Base-by-base conservation (phyloP, 2,329 filamentous ascomycete genomes). In the Nigrospora osmanthi region DNA sequence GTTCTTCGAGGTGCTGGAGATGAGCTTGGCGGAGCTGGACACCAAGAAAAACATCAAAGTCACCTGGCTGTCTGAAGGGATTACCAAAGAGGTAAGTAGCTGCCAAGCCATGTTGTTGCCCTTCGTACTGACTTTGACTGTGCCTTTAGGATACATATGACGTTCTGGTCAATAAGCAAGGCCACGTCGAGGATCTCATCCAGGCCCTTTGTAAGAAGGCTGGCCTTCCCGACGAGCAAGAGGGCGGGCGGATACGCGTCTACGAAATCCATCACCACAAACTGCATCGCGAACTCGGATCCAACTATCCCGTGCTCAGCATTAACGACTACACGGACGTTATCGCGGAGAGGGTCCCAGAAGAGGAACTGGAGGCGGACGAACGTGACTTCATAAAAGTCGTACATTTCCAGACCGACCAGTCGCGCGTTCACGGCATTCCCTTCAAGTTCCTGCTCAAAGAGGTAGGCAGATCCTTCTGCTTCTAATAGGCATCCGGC, bases 391-490 rank as follows among this genome's bases (percentile, higher is more conserved):
- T 83, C 45, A 85, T 96, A 45, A 80, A 84, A 49, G 88, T 85
- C 30, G 93, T 91, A 66, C 93, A 96, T 63, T 98, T 93, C 67
- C 90, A 98, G 61, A 87, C 84, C 54, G 94, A 98, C 56, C 80
- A 87, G 0, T 86, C 70, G 58, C 87, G 94, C 55, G 71, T 83
- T 4, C 91, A 98, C 59, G 88, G 90, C 3, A 78, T 95, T 38
- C 93, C 93, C 0, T 98, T 98, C 74, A 85, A 84, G 55, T 95
- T 98, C 62, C 70, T 93, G 44, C 65, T 97, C 35, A 84, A 89
- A 54, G 82, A 88, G 64, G 87, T 89, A 70, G 63, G 78, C 67
- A 35, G 13, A 19, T 7, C 7, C 11, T 14, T 14, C 30, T 38
- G 16, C 37, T 7, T 35, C 6, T 2, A 28, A 2, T 7, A 28